These are phyloP conservation scores for Apiospora kogelbergensis DNA, from an alignment of 2,329 filamentous ascomycete species.

Conservation along the genomic window DNA sequence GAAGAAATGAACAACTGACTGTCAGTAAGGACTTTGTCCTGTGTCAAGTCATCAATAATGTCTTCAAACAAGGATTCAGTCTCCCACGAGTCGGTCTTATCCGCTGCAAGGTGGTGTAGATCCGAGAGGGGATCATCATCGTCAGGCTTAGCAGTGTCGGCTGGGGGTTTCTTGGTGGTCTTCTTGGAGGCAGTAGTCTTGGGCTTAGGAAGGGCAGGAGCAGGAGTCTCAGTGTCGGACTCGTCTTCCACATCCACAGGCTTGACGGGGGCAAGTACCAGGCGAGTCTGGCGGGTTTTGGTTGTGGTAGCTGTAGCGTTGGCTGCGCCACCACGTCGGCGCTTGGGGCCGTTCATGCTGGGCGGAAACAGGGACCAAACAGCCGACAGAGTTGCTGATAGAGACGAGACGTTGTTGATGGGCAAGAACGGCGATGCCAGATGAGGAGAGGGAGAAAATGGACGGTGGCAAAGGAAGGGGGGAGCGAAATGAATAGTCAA, in stretches of 20 bases:
- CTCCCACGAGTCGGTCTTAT: conserved; percentile 38
- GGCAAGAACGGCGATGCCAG: background rate
- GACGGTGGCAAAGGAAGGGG: background rate
- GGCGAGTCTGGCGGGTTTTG: background rate
- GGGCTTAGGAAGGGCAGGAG: too few relatives aligned
- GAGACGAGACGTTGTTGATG: background rate
- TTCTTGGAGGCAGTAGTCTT: background rate
- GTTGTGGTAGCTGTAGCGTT: background rate
- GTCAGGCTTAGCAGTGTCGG: background rate
- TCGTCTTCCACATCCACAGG: conserved; percentile 17
- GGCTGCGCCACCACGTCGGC: background rate
- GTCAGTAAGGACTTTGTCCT: conserved; percentile 40
- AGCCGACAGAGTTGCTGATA: background rate
- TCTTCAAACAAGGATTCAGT: conserved; percentile 47
- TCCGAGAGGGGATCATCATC: background rate
- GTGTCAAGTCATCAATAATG: conserved; percentile 43
- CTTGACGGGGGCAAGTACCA: conserved; percentile 20
- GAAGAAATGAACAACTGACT: conserved; percentile 18
- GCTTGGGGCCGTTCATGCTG: background rate
- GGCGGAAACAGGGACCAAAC: background rate
- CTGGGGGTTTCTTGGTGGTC: background rate
- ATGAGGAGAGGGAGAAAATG: background rate
- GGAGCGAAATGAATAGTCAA: background rate
- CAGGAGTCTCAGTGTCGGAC: background rate
- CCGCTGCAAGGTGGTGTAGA: conserved; percentile 14